phyloP scores from a whole-genome alignment of 257 asterid genomes.

The Solanum bulbocastanum region DNA sequence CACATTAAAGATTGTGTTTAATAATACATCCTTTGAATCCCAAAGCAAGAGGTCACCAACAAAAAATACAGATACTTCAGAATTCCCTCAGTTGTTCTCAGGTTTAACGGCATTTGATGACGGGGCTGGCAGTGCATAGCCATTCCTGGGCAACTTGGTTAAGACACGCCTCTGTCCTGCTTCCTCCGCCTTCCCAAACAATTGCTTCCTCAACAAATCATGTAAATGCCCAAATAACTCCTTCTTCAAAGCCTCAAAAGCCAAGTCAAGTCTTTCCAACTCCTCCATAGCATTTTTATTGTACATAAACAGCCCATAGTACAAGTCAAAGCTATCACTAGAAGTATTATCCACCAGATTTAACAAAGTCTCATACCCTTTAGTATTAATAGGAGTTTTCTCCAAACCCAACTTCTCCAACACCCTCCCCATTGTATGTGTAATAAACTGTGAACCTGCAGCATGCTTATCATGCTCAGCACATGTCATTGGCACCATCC shows the following conservation, averaged over 20 bases:
- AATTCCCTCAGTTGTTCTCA: not conserved
- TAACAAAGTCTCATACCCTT: constrained; percentile 71
- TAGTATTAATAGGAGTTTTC: constrained; percentile 66
- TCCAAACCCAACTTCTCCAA: constrained; percentile 56
- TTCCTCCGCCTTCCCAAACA: constrained; percentile 60
- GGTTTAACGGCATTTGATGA: constrained; percentile 9
- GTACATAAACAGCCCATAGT: constrained; percentile 71
- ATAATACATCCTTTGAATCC: not conserved
- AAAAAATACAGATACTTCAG: not conserved
- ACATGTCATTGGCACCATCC: constrained; percentile 78
- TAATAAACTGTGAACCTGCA: constrained; percentile 75
- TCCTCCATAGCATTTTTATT: constrained; percentile 74
- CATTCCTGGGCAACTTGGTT: constrained; percentile 43
- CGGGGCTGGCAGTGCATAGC: constrained; percentile 39
- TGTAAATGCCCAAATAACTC: constrained; percentile 75
- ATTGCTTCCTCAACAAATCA: constrained; percentile 55
- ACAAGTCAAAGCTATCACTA: constrained; percentile 77
- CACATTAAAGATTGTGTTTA: not conserved
- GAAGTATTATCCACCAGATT: constrained; percentile 67
- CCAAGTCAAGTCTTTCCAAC: constrained; percentile 61
- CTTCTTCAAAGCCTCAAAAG: constrained; percentile 66
- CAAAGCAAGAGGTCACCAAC: not conserved
- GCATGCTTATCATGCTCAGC: constrained; percentile 71
- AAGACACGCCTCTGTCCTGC: constrained; percentile 26
- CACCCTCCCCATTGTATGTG: constrained; percentile 75